These are phyloP conservation scores for Venturia asperata DNA, from an alignment of 2,329 filamentous ascomycete species.

Conservation along the genomic window DNA sequence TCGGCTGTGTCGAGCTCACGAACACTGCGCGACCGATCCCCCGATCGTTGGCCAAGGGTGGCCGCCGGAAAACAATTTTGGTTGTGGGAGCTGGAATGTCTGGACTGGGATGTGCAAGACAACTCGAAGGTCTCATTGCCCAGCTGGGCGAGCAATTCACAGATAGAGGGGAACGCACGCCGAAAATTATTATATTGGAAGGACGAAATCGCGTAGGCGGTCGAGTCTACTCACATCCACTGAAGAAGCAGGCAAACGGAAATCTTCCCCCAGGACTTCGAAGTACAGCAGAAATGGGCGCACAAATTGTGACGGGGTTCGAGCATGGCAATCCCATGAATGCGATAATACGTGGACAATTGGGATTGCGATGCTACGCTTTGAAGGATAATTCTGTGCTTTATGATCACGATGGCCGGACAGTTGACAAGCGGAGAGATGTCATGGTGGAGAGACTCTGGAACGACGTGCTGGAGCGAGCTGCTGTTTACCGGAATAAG, in stretches of 20 bases:
- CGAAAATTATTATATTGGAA: constrained; percentile 74
- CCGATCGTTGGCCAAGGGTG: constrained; percentile 35
- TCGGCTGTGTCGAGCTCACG: constrained; percentile 76
- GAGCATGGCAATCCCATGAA: constrained; percentile 92
- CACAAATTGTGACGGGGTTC: constrained; percentile 97
- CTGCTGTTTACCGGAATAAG: constrained; percentile 84
- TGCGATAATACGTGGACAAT: constrained; percentile 80
- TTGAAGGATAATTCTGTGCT: constrained; percentile 75
- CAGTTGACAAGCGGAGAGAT: constrained; percentile 73
- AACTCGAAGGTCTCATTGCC: constrained; percentile 76
- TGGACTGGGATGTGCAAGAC: constrained; percentile 83
- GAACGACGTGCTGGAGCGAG: constrained; percentile 88
- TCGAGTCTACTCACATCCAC: constrained; percentile 78
- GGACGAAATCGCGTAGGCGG: constrained; percentile 82
- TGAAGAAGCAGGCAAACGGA: constrained; percentile 52
- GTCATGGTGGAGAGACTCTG: constrained; percentile 83
- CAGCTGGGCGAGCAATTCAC: constrained; percentile 67
- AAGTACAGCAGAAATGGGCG: constrained; percentile 91
- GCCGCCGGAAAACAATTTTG: constrained; percentile 64
- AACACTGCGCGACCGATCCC: constrained; percentile 33
- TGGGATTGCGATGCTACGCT: constrained; percentile 78
- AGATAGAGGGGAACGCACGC: constrained; percentile 58
- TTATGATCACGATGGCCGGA: constrained; percentile 72
- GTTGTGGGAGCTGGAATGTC: constrained; percentile 93
- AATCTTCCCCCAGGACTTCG: constrained; percentile 47